These are phyloP conservation scores for Alternaria brassicae DNA, from an alignment of 2,329 filamentous ascomycete species.

Conservation along the genomic window DNA sequence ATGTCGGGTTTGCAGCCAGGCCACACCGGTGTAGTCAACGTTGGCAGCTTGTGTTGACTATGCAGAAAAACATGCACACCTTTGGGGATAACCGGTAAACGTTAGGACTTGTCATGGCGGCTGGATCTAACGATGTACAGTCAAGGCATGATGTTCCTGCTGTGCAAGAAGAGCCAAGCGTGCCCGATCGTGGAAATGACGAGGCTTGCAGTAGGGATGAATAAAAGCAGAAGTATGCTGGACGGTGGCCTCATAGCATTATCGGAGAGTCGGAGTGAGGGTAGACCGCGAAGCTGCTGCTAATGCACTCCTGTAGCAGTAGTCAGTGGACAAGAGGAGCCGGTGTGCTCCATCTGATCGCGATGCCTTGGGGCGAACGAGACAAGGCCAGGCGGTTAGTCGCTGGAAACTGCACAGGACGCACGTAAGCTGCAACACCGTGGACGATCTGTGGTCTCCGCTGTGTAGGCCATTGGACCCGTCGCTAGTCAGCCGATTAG, in stretches of 20 bases:
- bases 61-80: not conserved
- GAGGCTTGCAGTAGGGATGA: conserved; percentile 28
- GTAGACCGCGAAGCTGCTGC: conserved; percentile 5
- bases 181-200: conserved; percentile 7
- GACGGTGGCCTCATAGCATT: not conserved
- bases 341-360: conserved; percentile 7
- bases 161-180: conserved; percentile 15
- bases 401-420: not conserved
- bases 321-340: conserved; percentile 21
- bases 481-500: conserved; percentile 10
- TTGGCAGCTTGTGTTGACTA: conserved; percentile 5
- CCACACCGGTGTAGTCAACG: not conserved
- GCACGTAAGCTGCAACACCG: conserved; percentile 10
- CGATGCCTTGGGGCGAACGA: not conserved
- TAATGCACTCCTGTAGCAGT: conserved; percentile 2
- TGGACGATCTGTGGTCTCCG: conserved; percentile 5
- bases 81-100: not conserved
- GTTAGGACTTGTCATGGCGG: not conserved
- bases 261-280: conserved; percentile 13
- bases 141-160: conserved; percentile 8
- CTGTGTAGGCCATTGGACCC: conserved; percentile 4
- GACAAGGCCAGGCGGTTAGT: conserved; percentile 9
- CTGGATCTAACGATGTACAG: not conserved
- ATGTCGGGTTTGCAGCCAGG: not conserved
- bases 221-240: conserved; percentile 11